These are phyloP conservation scores for Alternaria dauci DNA, from an alignment of 2,329 filamentous ascomycete species.

Conservation along the genomic window DNA sequence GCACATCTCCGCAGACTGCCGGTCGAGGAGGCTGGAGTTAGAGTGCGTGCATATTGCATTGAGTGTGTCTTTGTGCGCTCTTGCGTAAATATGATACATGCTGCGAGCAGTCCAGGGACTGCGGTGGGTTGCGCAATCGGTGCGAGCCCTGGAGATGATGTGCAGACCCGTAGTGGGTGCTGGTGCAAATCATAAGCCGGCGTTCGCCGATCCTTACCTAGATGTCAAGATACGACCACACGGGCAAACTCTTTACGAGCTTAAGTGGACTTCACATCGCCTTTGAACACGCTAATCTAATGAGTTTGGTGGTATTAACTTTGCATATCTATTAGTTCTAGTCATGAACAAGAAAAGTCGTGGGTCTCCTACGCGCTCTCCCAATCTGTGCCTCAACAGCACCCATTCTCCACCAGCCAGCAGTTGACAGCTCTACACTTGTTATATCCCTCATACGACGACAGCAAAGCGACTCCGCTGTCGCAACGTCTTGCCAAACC, in stretches of 20 bases:
- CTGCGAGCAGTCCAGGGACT: background rate
- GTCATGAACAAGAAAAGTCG: background rate
- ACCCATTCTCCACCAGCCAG: background rate
- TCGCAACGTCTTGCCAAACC: constrained; percentile 63
- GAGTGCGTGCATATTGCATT: background rate
- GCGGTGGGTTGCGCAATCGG: background rate
- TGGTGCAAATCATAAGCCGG: constrained; percentile 12
- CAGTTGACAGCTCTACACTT: background rate
- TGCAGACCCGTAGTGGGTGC: constrained; percentile 6
- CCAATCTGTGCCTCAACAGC: background rate
- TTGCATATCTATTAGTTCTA: background rate
- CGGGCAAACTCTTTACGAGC: constrained; percentile 10
- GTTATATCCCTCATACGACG: constrained; percentile 7
- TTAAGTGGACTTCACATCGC: constrained; percentile 3
- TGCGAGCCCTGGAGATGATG: background rate
- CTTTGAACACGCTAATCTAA: background rate
- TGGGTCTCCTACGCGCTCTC: background rate
- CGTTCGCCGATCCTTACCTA: constrained; percentile 17
- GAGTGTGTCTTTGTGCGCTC: background rate
- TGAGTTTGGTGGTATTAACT: background rate
- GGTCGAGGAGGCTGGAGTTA: background rate
- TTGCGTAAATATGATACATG: background rate
- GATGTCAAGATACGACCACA: constrained; percentile 5
- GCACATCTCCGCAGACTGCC: background rate
- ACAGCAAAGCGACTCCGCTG: constrained; percentile 66